A percentile compares a stretch with the other conserved stretches of the same genome.
phyloP scores from a whole-genome alignment of 305 asterid species.

The Solanum aculeatissimum region DNA sequence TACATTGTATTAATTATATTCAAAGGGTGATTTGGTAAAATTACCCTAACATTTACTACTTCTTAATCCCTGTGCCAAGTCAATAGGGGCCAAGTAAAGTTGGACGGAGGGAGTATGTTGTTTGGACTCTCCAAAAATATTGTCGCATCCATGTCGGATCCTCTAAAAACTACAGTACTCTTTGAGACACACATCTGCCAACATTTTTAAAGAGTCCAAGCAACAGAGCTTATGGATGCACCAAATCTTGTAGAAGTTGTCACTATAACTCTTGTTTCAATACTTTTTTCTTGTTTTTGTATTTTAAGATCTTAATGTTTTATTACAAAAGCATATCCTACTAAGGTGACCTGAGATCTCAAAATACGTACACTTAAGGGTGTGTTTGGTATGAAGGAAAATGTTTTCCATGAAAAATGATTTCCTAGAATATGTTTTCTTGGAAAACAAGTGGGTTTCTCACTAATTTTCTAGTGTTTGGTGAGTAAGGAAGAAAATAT shows the following conservation, averaged over 20 bases:
- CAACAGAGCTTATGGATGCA: not conserved
- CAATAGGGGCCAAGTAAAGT: no score
- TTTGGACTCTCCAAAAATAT: not conserved
- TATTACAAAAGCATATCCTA: not conserved
- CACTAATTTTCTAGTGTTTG: no score
- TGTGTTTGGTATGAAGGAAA: no score
- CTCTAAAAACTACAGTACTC: not conserved
- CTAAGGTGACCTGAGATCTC: not conserved
- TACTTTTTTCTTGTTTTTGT: not conserved
- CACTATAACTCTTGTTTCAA: not conserved
- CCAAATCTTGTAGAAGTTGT: not conserved
- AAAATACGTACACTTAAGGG: not conserved
- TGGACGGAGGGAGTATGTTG: no score
- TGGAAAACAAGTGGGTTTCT: no score
- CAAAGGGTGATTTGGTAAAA: no score
- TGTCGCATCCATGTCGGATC: not conserved
- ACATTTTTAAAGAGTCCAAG: not conserved
- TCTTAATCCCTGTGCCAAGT: no score
- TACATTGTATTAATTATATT: no score
- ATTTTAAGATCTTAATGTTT: not conserved
- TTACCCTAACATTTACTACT: no score
- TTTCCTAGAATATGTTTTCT: no score
- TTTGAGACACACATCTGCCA: not conserved
- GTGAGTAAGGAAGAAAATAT: no score
- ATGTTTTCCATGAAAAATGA: no score